Percentiles rank a stretch among this genome's conserved stretches.
phyloP scores from a whole-genome alignment of 495 filamentous ascomycete genomes.

The Hyaloscypha bicolor region DNA sequence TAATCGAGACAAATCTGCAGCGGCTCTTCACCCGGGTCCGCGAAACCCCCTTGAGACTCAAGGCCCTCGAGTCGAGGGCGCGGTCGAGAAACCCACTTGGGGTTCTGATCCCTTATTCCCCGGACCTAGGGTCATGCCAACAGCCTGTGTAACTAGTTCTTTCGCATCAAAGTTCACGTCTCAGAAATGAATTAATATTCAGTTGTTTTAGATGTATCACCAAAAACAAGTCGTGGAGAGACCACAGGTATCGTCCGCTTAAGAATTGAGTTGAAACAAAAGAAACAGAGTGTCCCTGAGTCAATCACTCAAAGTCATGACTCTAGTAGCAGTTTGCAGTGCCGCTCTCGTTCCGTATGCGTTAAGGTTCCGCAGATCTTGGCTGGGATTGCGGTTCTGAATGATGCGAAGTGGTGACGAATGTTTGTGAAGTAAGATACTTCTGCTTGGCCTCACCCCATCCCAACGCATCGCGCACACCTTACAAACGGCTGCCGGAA shows the following conservation, averaged over 20 bases:
- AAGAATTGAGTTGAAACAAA: neutral
- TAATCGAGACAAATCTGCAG: neutral
- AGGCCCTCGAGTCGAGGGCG: no score
- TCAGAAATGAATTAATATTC: neutral
- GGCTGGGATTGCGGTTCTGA: neutral
- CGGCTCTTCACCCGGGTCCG: neutral
- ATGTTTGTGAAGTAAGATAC: neutral
- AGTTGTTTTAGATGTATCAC: neutral
- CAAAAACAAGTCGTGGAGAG: neutral
- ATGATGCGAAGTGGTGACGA: neutral
- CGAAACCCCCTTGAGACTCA: neutral
- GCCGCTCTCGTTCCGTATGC: neutral
- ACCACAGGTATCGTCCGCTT: neutral
- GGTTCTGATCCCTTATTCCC: neutral
- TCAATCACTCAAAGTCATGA: neutral
- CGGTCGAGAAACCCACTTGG: no score
- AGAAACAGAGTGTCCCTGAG: neutral
- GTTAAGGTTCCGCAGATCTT: neutral
- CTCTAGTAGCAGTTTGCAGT: neutral
- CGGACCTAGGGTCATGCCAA: neutral
- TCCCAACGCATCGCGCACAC: neutral
- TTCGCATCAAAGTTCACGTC: neutral
- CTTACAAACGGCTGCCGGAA: neutral
- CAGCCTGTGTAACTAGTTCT: neutral
- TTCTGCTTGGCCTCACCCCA: neutral